A percentile compares a stretch with the other conserved stretches of the same genome.
phyloP scores from a whole-genome alignment of 441 rosid species.

The Isatis lusitanica region DNA sequence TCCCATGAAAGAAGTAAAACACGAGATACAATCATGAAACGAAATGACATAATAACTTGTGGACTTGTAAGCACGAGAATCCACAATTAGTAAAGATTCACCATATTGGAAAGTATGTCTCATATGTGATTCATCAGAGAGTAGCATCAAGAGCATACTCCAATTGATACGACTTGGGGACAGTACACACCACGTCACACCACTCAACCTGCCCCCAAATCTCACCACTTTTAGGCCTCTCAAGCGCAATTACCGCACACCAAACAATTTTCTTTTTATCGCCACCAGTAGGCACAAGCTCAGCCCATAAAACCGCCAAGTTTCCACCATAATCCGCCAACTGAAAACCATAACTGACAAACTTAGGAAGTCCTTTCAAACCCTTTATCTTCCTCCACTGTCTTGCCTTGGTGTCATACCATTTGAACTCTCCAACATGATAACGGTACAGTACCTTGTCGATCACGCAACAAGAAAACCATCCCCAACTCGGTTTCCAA shows the following conservation, averaged over 20 bases:
- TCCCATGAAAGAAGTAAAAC: not conserved
- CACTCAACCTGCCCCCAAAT: slow-evolving; percentile 4
- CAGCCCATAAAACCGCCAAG: slow-evolving; percentile 8
- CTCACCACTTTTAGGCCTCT: not conserved
- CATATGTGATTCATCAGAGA: not conserved
- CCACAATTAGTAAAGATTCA: not conserved
- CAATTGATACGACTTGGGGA: not conserved
- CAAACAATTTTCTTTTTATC: not conserved
- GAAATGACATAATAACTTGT: not conserved
- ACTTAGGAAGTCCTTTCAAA: slow-evolving; percentile 5
- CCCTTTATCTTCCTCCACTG: not conserved
- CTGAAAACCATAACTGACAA: slow-evolving; percentile 13
- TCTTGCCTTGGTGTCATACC: not conserved
- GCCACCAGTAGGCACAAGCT: not conserved
- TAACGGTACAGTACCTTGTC: not conserved
- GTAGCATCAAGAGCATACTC: slow-evolving; percentile 8
- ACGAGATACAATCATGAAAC: not conserved
- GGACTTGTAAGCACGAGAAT: not conserved
- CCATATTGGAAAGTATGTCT: not conserved
- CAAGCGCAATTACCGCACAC: slow-evolving; percentile 5
- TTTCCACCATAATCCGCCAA: slow-evolving; percentile 7
- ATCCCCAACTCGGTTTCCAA: not conserved
- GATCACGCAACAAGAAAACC: slow-evolving; percentile 13
- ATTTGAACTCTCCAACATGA: not conserved
- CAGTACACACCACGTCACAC: slow-evolving; percentile 2